Conservation (phyloP, 441 rosid species). For the Raphanus hybrid region DNA sequence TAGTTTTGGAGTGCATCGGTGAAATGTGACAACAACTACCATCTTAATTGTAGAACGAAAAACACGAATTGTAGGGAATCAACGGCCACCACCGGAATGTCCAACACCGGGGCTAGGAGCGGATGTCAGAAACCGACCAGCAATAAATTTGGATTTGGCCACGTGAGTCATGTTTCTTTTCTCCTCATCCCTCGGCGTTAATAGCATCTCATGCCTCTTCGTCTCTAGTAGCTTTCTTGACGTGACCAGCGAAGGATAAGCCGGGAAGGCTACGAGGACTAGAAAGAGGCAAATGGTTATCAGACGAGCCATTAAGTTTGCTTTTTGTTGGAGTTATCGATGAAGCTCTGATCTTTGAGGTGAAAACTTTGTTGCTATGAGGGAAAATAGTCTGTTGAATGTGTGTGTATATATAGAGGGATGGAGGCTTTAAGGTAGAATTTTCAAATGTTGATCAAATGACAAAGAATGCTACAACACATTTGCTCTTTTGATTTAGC, state of each 20-base stretch:
- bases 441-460: background rate
- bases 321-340: background rate
- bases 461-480: background rate
- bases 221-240: background rate
- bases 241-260: background rate
- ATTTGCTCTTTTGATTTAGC: background rate
- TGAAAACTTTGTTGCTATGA: background rate
- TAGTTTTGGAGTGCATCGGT: background rate
- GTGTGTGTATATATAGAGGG: background rate
- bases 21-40: background rate
- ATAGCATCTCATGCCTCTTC: background rate
- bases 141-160: background rate
- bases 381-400: background rate
- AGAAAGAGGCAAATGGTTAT: background rate
- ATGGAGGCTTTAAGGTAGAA: background rate
- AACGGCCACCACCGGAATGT: background rate
- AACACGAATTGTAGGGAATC: background rate
- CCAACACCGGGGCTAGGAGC: conserved; percentile 5
- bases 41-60: background rate
- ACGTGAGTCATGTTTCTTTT: background rate
- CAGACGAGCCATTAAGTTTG: background rate
- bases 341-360: background rate
- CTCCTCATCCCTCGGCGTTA: background rate
- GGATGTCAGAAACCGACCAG: background rate
- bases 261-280: background rate